These are phyloP conservation scores for Vitis hybrid DNA, from an alignment of 177 flowering plant genomes.

Conservation along the genomic window DNA sequence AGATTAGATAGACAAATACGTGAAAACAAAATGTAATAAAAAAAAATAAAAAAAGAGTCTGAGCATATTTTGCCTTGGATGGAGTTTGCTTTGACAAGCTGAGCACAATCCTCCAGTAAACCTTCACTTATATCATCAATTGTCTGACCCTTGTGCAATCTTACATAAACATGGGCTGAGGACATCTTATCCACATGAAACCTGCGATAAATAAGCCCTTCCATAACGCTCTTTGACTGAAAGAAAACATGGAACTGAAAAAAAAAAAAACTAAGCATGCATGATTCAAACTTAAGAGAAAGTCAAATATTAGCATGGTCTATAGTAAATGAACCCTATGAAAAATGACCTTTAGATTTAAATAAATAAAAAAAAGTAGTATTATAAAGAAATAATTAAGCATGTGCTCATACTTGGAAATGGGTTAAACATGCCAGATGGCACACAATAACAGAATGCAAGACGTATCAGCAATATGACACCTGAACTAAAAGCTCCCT, in stretches of 20 bases:
- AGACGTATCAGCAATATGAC: too few relatives aligned
- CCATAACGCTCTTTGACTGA: too few relatives aligned
- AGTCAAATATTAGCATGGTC: background rate
- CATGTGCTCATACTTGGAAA: too few relatives aligned
- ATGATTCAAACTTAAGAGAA: background rate
- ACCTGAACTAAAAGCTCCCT: too few relatives aligned
- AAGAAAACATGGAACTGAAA: too few relatives aligned
- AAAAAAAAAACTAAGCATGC: background rate
- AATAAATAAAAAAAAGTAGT: background rate
- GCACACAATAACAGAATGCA: too few relatives aligned
- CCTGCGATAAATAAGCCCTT: constrained; percentile 46
- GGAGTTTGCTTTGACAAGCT: constrained; percentile 98
- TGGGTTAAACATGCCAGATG: too few relatives aligned
- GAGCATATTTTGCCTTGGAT: constrained; percentile 69
- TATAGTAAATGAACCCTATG: background rate
- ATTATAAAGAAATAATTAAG: background rate
- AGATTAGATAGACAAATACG: background rate
- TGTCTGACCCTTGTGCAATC: constrained; percentile 88
- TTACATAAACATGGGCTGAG: constrained; percentile 96
- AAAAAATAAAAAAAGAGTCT: background rate
- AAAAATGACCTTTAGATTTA: too few relatives aligned
- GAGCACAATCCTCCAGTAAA: constrained; percentile 94
- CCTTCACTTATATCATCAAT: constrained; percentile 91
- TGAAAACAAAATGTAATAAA: background rate
- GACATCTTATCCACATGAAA: constrained; percentile 99